Evolutionary conservation across 2,329 filamentous ascomycete species (phyloP).

Genomic region (Botrytis squamosa): DNA sequence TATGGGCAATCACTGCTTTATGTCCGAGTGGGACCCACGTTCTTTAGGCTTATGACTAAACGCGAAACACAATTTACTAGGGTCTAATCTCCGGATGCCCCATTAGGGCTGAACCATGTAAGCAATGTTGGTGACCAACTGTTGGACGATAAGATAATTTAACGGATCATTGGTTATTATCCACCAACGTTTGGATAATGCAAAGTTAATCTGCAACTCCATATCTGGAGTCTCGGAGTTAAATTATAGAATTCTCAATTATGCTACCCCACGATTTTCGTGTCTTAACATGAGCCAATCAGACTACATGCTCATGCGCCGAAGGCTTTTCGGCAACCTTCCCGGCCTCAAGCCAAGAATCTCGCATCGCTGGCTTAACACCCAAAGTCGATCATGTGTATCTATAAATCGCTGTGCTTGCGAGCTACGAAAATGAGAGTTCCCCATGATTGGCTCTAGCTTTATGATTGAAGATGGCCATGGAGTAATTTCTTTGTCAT

Average conservation of each 20-base stretch:
- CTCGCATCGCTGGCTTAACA: background rate
- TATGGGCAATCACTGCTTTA: background rate
- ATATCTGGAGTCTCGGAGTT: background rate
- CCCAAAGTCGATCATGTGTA: no score
- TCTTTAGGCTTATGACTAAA: background rate
- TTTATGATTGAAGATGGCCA: background rate
- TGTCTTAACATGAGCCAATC: background rate
- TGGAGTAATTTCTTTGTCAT: background rate
- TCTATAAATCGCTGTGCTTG: background rate
- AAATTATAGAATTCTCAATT: background rate
- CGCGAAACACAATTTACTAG: constrained; percentile 5
- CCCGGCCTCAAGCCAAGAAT: background rate
- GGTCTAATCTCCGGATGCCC: constrained; percentile 13
- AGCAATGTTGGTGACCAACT: background rate
- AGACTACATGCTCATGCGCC: background rate
- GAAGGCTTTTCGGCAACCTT: background rate
- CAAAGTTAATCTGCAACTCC: background rate
- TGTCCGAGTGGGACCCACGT: background rate
- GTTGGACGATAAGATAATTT: background rate
- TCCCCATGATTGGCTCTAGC: background rate
- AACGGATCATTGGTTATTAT: background rate
- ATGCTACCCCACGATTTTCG: background rate
- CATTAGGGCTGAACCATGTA: background rate
- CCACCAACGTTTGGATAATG: background rate
- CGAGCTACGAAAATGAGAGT: background rate